A percentile compares a stretch with the other conserved stretches of the same genome.
Conservation (phyloP, 2,329 filamentous ascomycete species). For the Bisporella sp. region DNA sequence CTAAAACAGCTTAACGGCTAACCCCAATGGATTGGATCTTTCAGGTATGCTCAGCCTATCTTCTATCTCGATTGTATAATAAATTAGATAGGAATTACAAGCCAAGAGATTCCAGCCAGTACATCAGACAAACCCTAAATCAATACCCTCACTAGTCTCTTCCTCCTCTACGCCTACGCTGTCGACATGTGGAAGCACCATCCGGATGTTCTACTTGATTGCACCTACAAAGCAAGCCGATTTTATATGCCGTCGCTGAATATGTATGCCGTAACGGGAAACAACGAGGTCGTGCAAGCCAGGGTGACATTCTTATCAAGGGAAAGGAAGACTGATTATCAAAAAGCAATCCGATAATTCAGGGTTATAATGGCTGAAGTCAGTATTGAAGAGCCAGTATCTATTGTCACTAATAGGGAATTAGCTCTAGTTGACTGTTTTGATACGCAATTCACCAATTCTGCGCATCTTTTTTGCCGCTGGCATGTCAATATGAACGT, state of each 20-base stretch:
- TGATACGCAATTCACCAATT: background rate
- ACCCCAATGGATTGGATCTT: background rate
- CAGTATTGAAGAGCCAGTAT: background rate
- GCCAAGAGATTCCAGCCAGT: background rate
- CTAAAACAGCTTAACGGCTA: background rate
- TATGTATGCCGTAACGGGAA: background rate
- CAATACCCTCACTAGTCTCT: background rate
- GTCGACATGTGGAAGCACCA: background rate
- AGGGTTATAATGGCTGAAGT: background rate
- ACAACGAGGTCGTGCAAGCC: background rate
- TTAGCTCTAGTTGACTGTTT: background rate
- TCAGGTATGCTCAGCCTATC: background rate
- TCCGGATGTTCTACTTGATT: background rate
- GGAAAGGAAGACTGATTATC: background rate
- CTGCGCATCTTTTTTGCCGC: background rate
- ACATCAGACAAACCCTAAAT: background rate
- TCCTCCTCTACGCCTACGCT: background rate
- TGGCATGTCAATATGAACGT: background rate
- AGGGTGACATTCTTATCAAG: background rate
- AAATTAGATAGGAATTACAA: background rate
- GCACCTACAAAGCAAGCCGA: background rate
- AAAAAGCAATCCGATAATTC: background rate
- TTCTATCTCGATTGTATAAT: background rate
- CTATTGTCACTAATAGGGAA: background rate
- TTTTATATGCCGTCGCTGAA: background rate